These are phyloP conservation scores for Pichia californica DNA, from an alignment of 805 yeast species.

Conservation along the genomic window DNA sequence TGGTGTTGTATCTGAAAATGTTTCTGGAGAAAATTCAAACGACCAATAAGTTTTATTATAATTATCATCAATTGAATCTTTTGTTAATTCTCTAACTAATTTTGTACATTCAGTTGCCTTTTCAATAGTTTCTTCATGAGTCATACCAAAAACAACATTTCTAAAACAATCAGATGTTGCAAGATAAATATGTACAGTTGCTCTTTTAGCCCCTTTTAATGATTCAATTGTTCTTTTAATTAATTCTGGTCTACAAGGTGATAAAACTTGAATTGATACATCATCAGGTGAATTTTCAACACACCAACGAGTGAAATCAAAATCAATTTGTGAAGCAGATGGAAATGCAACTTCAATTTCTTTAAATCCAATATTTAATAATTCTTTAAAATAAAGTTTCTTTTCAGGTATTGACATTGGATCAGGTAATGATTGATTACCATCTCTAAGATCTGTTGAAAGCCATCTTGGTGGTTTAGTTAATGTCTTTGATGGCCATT, in stretches of 20 bases:
- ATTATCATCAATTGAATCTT: conserved; percentile 38
- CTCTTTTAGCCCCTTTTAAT: conserved; percentile 65
- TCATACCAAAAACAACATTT: conserved; percentile 60
- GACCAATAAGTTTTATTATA: conserved; percentile 56
- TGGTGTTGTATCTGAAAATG: conserved; percentile 63
- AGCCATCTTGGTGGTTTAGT: conserved; percentile 73
- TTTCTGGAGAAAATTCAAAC: conserved; percentile 77
- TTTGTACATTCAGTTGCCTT: conserved; percentile 59
- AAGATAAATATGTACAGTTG: conserved; percentile 68
- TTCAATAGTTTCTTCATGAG: conserved; percentile 50
- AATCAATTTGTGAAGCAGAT: conserved; percentile 72
- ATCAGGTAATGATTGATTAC: conserved; percentile 79
- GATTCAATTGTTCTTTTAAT: conserved; percentile 68
- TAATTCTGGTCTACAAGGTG: conserved; percentile 71
- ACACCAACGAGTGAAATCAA: conserved; percentile 73
- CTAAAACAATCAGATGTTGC: conserved; percentile 75
- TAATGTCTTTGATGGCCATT: conserved; percentile 61
- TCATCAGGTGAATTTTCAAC: conserved; percentile 70
- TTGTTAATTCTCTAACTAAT: conserved; percentile 59
- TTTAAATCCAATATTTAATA: conserved; percentile 69
- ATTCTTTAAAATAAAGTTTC: conserved; percentile 59
- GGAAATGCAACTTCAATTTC: conserved; percentile 84
- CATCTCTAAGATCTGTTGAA: conserved; percentile 78
- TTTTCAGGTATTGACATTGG: conserved; percentile 83
- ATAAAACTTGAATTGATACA: conserved; percentile 68